Evolutionary conservation across 2,329 filamentous ascomycete species (phyloP), one percentile per base, ranked within the genome.

Genomic region (Ceratocystis eucalypticola): DNA sequence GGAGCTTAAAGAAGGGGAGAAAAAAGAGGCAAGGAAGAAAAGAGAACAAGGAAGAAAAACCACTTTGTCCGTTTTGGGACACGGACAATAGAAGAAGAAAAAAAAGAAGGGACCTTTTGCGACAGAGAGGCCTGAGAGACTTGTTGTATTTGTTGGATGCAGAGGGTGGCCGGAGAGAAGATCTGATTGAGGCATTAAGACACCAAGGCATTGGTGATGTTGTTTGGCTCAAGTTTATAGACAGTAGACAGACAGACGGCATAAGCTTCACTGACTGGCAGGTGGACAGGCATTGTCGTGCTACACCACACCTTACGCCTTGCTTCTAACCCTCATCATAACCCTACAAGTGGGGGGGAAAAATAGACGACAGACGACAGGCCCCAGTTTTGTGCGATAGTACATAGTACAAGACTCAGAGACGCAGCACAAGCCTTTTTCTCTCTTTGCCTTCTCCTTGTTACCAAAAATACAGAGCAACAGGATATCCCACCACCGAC

Each of bases 21-120:
- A 1, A n/a, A 17, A 22, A 33, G 53, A 12, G 22, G 25, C 48
- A 30, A 57, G 48, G 22, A 12, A 28, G 30, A 57, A 57, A 57
- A 57, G 22, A 25, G 22, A 25, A 25, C 48, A 30, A 57, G 48
- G 22, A 12, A 28, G 30, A 57, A 57, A 57, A 57, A 57, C 22
- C 53, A 57, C 53, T 57, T 57, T 57, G 53, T 57, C 53, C 10
- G 53, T 30, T 57, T 57, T 33, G 53, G 28, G 53, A 57, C 53
- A 57, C 22, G 17, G 12, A 57, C 53, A 57, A 57, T 33, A n/a
- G 53, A 41, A 37, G 8, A 37, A 15, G 2, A 57, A 10, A 6
- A 12, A 28, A 10, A 17, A 12, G 15, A 25, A 0, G 22, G 22
- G 10, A 12, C 25, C 28, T 33, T 57, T 28, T 28, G 53, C 25